Evolutionary conservation across 176 grass and related monocot species (phyloP), one percentile per base, ranked within the genome.

Genomic region (Bonia amplexicaulis): DNA sequence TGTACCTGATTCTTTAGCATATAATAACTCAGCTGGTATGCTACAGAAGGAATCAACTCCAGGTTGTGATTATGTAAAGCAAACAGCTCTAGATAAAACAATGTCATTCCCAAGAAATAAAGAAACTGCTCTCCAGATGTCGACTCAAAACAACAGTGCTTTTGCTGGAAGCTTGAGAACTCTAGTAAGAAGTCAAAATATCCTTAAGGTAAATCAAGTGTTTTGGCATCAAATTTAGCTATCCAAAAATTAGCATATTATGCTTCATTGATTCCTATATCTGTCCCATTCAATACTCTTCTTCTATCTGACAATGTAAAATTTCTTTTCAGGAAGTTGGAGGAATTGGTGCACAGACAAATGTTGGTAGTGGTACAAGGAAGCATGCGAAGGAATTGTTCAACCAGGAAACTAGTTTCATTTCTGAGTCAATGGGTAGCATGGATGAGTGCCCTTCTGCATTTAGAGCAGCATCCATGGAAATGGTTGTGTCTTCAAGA

Each of bases 351-450:
- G 73, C 60, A 44, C 40, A 82, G 49, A 72, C 31, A 54, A 88
- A 93, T 73, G 39, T 55, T 73, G 62, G 52, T 86, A 71, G 20
- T 77, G 48, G 59, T 86, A 68, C 25, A 76, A 87, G 85, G 78
- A 95, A 90, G 84, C 77, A 53, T 77, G 90, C 92, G 49, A 91
- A 83, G 69, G 45, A 51, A 77, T 77, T 91, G 63, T 91, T 93
- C 59, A 40, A 73, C 69, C 37, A 80, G 39, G 94, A 93, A 87
- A 91, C 91, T 85, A 97, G 95, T 87, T 97, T 85, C 79, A 91
- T 97, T 88, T 95, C 95, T 85, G 95, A 97, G 82, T 97, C 95
- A 6, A 91, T 90, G 33, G 71, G 90, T 66, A 76, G 70, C 72
- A 82, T 71, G 16, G 64, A 87, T 42, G 77, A 71, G 14, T 79